Evolutionary conservation across 2,329 filamentous ascomycete species (phyloP).

Genomic region (Botrytis galanthina): DNA sequence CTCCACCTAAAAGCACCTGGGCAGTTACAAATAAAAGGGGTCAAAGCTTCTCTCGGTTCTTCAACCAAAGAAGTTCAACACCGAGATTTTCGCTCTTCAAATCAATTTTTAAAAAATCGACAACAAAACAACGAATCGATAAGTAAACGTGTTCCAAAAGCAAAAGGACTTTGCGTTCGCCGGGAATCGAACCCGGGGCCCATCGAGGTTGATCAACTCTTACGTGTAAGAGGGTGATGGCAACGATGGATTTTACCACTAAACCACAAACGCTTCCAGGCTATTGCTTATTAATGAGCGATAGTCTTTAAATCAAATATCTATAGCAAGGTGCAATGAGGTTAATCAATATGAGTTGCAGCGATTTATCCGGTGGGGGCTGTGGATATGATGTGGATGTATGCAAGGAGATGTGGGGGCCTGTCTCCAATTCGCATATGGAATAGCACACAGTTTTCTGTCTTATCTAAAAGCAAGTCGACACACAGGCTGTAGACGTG

Average conservation of each 20-base stretch:
- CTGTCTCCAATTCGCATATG: background rate
- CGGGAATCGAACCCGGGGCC: background rate
- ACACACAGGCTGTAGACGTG: background rate
- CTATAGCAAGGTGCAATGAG: accelerated
- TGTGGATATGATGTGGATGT: background rate
- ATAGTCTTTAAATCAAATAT: too few relatives aligned
- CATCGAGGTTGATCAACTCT: background rate
- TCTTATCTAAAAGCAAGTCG: background rate
- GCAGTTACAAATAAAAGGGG: background rate
- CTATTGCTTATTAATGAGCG: too few relatives aligned
- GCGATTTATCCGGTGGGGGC: background rate
- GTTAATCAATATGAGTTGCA: background rate
- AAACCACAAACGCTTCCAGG: constrained; percentile 23
- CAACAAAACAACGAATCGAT: background rate
- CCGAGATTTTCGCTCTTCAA: background rate
- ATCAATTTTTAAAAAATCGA: background rate
- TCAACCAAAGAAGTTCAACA: background rate
- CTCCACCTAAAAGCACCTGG: too few relatives aligned
- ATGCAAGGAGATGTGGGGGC: background rate
- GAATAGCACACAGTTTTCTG: background rate
- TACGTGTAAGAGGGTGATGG: background rate
- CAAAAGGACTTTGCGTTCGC: background rate
- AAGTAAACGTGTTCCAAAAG: background rate
- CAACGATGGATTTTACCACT: constrained; percentile 26
- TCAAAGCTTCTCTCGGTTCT: background rate